Evolutionary conservation across 2,329 filamentous ascomycete species (phyloP), one percentile per base, ranked within the genome.

Genomic region (Corynespora cassiicola): DNA sequence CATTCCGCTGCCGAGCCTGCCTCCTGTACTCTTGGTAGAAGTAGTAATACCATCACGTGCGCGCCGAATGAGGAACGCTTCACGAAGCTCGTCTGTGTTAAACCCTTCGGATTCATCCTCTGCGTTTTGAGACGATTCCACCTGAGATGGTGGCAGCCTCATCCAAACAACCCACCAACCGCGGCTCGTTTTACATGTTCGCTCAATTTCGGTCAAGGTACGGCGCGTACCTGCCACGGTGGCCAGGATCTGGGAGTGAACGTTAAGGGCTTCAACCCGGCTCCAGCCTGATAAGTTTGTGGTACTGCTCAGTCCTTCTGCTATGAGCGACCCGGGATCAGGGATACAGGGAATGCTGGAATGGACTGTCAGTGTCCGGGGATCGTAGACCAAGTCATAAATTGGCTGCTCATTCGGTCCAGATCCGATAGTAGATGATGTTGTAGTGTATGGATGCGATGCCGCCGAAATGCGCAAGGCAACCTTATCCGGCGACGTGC

Each of bases 81-180:
- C 67, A 2, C 72, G 59, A 12, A 73, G 54, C 12, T 66, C 59
- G 9, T 45, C 42, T 0, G 57, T 52, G 24, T 61, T 52, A 39
- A 60, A 67, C 10, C 54, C 50, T 3, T 42, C 39, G 0, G 52
- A 50, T 2, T 32, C 39, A 8, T 30, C 42, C 9, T 45, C 32
- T 5, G 38, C 17, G 19, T 46, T 33, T 26, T 40, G 15, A 6
- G 32, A 29, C 2, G 35, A 36, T 16, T 54, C 48, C 24, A 31
- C 26, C 7, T 52, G 42, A 0, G 61, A 64, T 3, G 65, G 63
- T 0, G 65, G 63, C 0, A 84, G 63, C 7, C 79, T 74, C 63
- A 85, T 77, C 82, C 82, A 86, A 15, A 84, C 77, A 2, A 86
- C 74, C 82, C 82, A 86, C 82, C 82, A 86, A 6, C 80, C 80